Evolutionary conservation across 495 filamentous ascomycete species (phyloP).

Genomic region (Cudoniella acicularis): DNA sequence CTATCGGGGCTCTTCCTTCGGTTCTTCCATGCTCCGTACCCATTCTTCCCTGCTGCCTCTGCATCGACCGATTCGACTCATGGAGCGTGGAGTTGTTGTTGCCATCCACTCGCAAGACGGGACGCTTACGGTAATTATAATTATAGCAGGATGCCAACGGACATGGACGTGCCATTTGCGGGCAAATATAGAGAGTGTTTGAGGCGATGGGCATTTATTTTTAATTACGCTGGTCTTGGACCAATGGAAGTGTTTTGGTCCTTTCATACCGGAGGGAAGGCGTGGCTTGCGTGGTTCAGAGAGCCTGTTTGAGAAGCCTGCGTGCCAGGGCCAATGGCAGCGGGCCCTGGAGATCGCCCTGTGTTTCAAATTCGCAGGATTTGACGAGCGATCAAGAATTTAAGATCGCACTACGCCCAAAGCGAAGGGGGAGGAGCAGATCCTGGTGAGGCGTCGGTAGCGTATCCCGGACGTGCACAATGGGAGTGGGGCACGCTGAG

Average conservation of each 20-base stretch:
- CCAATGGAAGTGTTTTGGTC: constrained; percentile 3
- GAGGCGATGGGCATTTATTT: neutral
- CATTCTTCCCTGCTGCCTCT: neutral
- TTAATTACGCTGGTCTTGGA: neutral
- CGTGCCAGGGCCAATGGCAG: neutral
- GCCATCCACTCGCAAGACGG: neutral
- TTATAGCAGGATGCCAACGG: neutral
- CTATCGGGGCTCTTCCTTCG: neutral
- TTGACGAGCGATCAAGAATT: constrained; percentile 4
- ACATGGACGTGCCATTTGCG: neutral
- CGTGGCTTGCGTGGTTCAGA: constrained; percentile 8
- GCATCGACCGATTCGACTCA: neutral
- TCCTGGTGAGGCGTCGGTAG: neutral
- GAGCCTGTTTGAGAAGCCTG: neutral
- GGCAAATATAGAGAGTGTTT: constrained; percentile 1
- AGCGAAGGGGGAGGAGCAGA: neutral
- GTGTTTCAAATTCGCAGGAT: constrained; percentile 12
- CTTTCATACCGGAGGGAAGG: constrained; percentile 14
- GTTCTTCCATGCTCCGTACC: neutral
- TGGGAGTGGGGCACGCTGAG: neutral
- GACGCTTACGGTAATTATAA: neutral
- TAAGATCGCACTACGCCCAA: neutral
- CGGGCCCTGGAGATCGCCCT: constrained; percentile 7
- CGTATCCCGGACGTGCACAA: neutral
- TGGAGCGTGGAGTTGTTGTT: too few relatives aligned